Evolutionary conservation across 2,329 filamentous ascomycete genomes (phyloP), one percentile per base, ranked within the genome.

Genomic region (Fusarium decemcellulare): DNA sequence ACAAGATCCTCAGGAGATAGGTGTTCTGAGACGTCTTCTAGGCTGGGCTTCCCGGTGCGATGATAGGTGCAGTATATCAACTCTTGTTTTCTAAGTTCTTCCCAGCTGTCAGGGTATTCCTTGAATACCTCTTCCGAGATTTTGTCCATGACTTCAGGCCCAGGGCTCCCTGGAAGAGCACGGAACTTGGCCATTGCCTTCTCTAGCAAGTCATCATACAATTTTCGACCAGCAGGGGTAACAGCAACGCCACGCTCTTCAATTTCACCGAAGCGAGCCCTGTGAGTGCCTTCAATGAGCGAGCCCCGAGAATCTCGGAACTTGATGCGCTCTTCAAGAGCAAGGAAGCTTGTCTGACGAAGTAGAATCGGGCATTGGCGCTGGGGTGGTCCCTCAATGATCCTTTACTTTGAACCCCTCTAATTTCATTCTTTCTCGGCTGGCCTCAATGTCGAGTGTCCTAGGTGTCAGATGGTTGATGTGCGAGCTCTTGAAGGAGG

Each of bases 391-490:
- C 86, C 86, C 61, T 88, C 86, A 16, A 88, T 86, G 1, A 1
- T 83, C 80, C 63, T 88, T 88, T 1, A 79, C 81, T 1, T 78
- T 71, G 58, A 88, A 77, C 0, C 81, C 81, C 3, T 72, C 71
- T 1, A 67, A 60, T 0, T 74, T 51, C 86, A 88, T 88, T 4
- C 69, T 66, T 3, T 67, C 47, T 56, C 87, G 84, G 1, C 81
- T 83, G 0, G 77, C 69, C 10, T 81, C 77, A 29, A 88, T 87
- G 57, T 87, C 81, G 5, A 87, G 75, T 0, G 84, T 85, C 2
- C 84, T 78, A 0, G 86, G 86, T 0, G 86, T 87, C 2, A 88
- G 79, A 57, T 87, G 86, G 63, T 87, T 88, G 69, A 87, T 85
- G 65, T 88, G 86, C 1, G 83, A 76, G 30, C 77, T 83, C 7